Percentiles rank a stretch among this genome's conserved stretches.
Conservation (phyloP, 345 rosid species). For the Aquilaria yunnanensis region DNA sequence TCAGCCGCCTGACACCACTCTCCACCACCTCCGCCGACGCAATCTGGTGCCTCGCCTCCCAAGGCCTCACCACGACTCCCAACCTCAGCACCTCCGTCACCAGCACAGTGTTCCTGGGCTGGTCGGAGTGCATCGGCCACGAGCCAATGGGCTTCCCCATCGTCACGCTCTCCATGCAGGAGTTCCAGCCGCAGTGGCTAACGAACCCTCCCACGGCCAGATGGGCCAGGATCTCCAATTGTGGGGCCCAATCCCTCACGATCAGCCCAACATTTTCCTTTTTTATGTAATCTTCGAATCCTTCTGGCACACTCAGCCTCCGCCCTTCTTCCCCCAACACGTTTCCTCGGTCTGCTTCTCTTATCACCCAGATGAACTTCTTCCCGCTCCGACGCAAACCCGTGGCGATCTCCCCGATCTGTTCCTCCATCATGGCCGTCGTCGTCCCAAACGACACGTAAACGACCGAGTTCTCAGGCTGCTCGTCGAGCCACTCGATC, state of each 20-base stretch:
- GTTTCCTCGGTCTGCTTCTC: constrained; percentile 49
- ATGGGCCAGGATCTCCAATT: constrained; percentile 43
- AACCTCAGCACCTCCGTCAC: constrained; percentile 26
- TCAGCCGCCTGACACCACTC: constrained; percentile 25
- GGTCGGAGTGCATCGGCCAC: constrained; percentile 59
- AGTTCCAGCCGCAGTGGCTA: constrained; percentile 66
- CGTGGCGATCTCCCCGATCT: constrained; percentile 28
- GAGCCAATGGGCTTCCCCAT: constrained; percentile 51
- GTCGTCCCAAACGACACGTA: constrained; percentile 43
- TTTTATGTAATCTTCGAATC: constrained; percentile 25
- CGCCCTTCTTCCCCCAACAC: constrained; percentile 18
- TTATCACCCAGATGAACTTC: constrained; percentile 47
- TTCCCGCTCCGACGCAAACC: constrained; percentile 33
- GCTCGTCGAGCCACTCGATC: constrained; percentile 35
- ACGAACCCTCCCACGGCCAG: constrained; percentile 39
- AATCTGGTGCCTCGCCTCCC: constrained; percentile 14
- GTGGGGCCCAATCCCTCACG: constrained; percentile 54
- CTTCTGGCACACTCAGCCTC: constrained; percentile 25
- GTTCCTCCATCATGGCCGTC: constrained; percentile 22
- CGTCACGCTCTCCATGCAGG: constrained; percentile 51
- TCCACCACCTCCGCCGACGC: constrained; percentile 16
- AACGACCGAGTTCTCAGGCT: constrained; percentile 25
- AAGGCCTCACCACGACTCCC: constrained; percentile 25
- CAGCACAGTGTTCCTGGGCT: constrained; percentile 34
- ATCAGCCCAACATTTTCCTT: constrained; percentile 23